Evolutionary conservation across 2,329 filamentous ascomycete genomes (phyloP), one percentile per base, ranked within the genome.

Genomic region (Fusarium sp.): DNA sequence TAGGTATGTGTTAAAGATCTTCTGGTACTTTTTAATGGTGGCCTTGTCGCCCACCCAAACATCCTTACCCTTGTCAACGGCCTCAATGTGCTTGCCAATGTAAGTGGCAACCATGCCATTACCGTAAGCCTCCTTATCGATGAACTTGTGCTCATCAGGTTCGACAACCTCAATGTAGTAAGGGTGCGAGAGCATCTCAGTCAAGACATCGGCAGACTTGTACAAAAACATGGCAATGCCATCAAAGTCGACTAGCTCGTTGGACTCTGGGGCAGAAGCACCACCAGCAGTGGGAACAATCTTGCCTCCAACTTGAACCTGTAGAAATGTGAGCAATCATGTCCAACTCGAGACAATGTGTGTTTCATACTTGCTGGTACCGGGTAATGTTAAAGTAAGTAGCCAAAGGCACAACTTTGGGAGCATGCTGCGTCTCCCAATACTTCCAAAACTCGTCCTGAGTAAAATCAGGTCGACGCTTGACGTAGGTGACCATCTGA

Each of bases 221-320:
- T 80, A 80, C 0, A 80, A 56, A 31, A 81, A 81, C 75, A 81
- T 74, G n/a, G 79, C 79, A 16, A 81, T 76, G 0, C 79, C 79
- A 4, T 80, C 78, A 40, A 80, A 80, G 9, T 78, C 72, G 2
- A 79, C 75, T 0, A 76, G 73, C 2, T 73, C 31, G n/a, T 62
- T 66, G 1, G 78, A 78, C 0, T 62, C 62, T 0, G 77, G 79
- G n/a, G 40, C 54, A 1, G 59, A 58, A 2, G 72, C 69, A 1
- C 77, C 77, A 0, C 61, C 72, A 11, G 61, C 68, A 1, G 76
- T 79, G 6, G 79, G 79, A 5, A 72, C 68, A 4, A 80, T 78
- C 50, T 74, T 71, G 20, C 79, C 79, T 14, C 73, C 73, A 2
- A 79, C 77, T 58, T 73, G 78, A 5, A 80, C 64, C 79, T 80